Percentiles rank a stretch among this genome's conserved stretches.
Conservation (phyloP, 2,329 filamentous ascomycete species). For the Alternaria hordeiaustralica region DNA sequence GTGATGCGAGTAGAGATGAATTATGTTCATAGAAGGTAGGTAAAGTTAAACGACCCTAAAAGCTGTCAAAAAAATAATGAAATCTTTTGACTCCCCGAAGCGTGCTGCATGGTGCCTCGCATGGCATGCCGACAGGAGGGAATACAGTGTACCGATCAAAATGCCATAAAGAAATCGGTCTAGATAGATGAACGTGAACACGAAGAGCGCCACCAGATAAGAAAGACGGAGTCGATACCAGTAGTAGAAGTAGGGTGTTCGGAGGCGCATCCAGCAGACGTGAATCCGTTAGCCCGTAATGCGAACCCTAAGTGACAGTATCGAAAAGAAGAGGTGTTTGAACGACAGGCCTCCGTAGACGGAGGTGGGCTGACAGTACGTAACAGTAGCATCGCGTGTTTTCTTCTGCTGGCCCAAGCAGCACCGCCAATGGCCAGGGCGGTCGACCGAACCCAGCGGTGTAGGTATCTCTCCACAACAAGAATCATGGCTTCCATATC, state of each 20-base stretch:
- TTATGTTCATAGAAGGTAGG: conserved; percentile 43
- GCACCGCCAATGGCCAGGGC: conserved; percentile 33
- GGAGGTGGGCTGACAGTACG: conserved; percentile 38
- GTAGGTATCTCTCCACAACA: conserved; percentile 28
- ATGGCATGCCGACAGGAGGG: conserved; percentile 27
- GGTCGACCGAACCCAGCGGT: conserved; percentile 25
- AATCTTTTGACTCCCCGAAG: conserved; percentile 32
- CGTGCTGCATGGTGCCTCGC: conserved; percentile 26
- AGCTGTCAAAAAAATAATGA: conserved; percentile 17
- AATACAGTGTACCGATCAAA: conserved; percentile 40
- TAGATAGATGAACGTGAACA: conserved; percentile 26
- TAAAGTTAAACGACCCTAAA: conserved; percentile 21
- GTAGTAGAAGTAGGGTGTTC: conserved; percentile 21
- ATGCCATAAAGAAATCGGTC: conserved; percentile 41
- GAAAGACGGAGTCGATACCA: conserved; percentile 21
- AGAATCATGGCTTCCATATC: conserved; percentile 11
- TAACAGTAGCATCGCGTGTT: conserved; percentile 45
- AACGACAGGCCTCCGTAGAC: conserved; percentile 16
- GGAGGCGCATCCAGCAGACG: conserved; percentile 36
- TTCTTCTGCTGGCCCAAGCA: conserved; percentile 27
- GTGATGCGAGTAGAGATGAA: conserved; percentile 22
- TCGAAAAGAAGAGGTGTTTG: conserved; percentile 26
- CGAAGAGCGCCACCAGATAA: conserved; percentile 18
- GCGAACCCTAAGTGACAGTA: conserved; percentile 33
- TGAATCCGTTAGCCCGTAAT: conserved; percentile 34